A percentile compares a stretch with the other conserved stretches of the same genome.
These are phyloP conservation scores for Dicorynia guianensis DNA, from an alignment of 306 rosid species.

Conservation along the genomic window DNA sequence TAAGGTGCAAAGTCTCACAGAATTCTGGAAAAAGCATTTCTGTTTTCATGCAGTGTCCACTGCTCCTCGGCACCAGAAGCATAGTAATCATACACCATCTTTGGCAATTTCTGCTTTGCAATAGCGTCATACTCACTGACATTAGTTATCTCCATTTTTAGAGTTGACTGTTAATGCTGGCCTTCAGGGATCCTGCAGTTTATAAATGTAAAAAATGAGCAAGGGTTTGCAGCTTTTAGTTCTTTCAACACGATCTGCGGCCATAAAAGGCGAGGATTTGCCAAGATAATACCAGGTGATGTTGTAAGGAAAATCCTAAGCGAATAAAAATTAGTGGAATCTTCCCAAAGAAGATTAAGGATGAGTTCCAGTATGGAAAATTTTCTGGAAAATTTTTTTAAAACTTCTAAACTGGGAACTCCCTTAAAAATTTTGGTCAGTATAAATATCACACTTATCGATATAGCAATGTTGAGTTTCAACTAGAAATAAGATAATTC, in stretches of 20 bases:
- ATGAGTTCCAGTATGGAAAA: background rate
- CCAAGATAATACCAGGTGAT: background rate
- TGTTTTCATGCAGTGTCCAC: conserved; percentile 79
- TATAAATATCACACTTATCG: conserved; percentile 10
- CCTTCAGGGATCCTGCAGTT: conserved; percentile 45
- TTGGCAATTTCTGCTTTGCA: conserved; percentile 76
- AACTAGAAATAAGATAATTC: background rate
- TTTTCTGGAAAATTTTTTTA: background rate
- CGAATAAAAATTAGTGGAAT: conserved; percentile 1
- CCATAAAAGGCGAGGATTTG: conserved; percentile 16
- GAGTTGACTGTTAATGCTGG: conserved; percentile 13
- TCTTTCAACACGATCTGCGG: background rate
- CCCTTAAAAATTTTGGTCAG: background rate
- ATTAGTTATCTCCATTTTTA: conserved; percentile 73
- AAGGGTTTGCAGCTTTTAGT: conserved; percentile 12
- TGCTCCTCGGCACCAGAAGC: conserved; percentile 84
- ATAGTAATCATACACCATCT: conserved; percentile 75
- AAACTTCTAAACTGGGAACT: no score
- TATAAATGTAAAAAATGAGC: background rate
- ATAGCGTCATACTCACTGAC: conserved; percentile 70
- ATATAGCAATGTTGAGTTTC: conserved; percentile 11
- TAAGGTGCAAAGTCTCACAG: conserved; percentile 51
- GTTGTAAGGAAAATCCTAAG: background rate
- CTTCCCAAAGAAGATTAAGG: background rate
- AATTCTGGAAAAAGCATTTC: conserved; percentile 73